Percentiles rank a stretch among this genome's conserved stretches.
phyloP scores from a whole-genome alignment of 2,329 filamentous ascomycete species.

The Exophiala viscosa region DNA sequence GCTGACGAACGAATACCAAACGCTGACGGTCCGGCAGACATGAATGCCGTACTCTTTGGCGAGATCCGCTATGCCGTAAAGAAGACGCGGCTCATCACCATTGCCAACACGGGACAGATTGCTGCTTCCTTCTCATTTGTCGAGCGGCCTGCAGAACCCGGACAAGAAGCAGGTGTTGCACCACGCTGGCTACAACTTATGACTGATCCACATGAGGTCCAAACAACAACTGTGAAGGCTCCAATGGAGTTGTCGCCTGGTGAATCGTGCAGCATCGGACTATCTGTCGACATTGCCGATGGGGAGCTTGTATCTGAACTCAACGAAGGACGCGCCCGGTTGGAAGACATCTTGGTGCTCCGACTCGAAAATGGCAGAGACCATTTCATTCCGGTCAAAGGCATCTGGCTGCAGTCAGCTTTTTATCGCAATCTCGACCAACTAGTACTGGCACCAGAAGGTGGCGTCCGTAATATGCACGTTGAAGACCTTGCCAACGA shows the following conservation, averaged over 20 bases:
- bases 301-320: conserved; percentile 63
- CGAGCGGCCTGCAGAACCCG: conserved; percentile 42
- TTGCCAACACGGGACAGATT: conserved; percentile 88
- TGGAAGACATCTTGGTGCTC: conserved; percentile 87
- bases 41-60: conserved; percentile 72
- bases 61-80: conserved; percentile 65
- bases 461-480: conserved; percentile 63
- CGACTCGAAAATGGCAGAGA: conserved; percentile 80
- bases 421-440: conserved; percentile 86
- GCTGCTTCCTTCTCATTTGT: conserved; percentile 76
- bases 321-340: conserved; percentile 61
- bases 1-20: conserved; percentile 37
- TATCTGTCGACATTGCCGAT: conserved; percentile 65
- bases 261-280: conserved; percentile 68
- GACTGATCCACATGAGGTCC: conserved; percentile 48
- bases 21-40: conserved; percentile 37
- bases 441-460: conserved; percentile 77
- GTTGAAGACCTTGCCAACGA: conserved; percentile 25
- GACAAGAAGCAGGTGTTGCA: conserved; percentile 31
- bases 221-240: conserved; percentile 33
- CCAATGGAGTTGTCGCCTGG: conserved; percentile 74
- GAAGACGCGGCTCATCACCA: conserved; percentile 66
- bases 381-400: conserved; percentile 82
- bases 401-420: conserved; percentile 73
- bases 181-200: conserved; percentile 68